Base-by-base conservation (phyloP, 495 filamentous ascomycete genomes). In the Neurospora tetraspora region DNA sequence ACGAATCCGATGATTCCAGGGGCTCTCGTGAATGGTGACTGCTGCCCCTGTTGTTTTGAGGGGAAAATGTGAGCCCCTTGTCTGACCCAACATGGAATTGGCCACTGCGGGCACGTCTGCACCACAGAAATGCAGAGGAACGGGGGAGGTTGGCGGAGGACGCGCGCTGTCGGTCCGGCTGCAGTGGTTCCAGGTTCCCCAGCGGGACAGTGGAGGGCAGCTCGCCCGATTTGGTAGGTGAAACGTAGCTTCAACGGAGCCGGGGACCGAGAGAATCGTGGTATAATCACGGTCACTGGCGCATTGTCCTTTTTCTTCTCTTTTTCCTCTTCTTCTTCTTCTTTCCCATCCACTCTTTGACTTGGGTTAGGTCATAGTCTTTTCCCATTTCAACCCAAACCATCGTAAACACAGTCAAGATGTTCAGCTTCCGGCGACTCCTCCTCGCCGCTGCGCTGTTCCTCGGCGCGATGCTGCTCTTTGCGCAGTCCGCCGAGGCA, bases 391-490 rank as follows among this genome's bases (percentile, higher is more conserved):
- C 47, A 43, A 31, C 38, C 23, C 59, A 27, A 39, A 23, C 38
- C n/a, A 31, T 69, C 65, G 69, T 37, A 70, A 73, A 69, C 71
- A 45, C 37, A 39, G 18, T 39, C 74, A 81, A 70, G 20, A 90
- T 90, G 88, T 86, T 88, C 73, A 87, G 82, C 79, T 70, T 90
- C 69, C 85, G 87, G 79, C 81, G 87, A 70, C 75, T 90, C 77
- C 75, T 88, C 73, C 80, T 94, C 77, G 90, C 92, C 65, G 84
- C 91, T 73, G 84, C 96, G 78, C 83, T 97, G 74, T 87, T 97
- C 75, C 81, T 97, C 72, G 90, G 91, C 69, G 82, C 92, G 75
- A 86, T 85, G 77, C 90, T 91, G 82, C 86, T 92, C 74, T 90
- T 89, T 88, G 87, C 87, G 79, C 89, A 94, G 78, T 85, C 91